Evolutionary conservation across 225 moss, liverwort and hornwort genomes (phyloP), one percentile per base, ranked within the genome.

Genomic region (Sphagnum contortum): DNA sequence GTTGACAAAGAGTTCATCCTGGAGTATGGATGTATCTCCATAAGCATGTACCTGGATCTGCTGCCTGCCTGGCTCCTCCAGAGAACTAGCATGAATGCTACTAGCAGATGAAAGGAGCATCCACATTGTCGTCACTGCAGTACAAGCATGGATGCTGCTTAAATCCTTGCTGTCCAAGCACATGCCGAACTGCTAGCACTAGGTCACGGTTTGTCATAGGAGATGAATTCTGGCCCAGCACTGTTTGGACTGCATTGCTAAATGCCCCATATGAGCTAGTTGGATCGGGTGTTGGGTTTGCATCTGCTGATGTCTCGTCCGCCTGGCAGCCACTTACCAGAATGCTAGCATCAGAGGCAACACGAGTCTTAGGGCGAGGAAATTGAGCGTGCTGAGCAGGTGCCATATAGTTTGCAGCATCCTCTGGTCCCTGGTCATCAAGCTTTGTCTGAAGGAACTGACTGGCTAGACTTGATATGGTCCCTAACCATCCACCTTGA

Each of bases 231-330:
- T 69, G 6, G 4, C 68, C 63, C 46, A 96, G 57, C 55, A 92
- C 75, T n/a, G 64, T 64, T 50, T 88, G 83, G 60, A 96, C 76
- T 44, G 78, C 90, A 51, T 96, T 92, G 70, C 88, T 96, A 71
- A 96, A 78, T 48, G 92, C 96, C 48, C 96, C 96, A 29, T 96
- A 96, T 2, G 96, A 92, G 66, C 90, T 55, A 2, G 78, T 69
- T 57, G 79, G 74, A 54, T 90, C 72, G 5, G 88, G 87, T 2
- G 68, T 74, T 12, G 96, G 96, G 5, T 88, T 96, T 45, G 96
- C 96, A 62, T 96, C 96, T 44, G 96, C 92, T 8, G 96, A 96
- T 2, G 96, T 96, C 59, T 96, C 92, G 60, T 90, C 84, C 9
- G 76, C 75, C 70, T 90, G 86, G 46, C 95, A 96, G 7, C 95